Evolutionary conservation across 768 basidiomycete species (phyloP).

Genomic region (Lyophyllum atratum): DNA sequence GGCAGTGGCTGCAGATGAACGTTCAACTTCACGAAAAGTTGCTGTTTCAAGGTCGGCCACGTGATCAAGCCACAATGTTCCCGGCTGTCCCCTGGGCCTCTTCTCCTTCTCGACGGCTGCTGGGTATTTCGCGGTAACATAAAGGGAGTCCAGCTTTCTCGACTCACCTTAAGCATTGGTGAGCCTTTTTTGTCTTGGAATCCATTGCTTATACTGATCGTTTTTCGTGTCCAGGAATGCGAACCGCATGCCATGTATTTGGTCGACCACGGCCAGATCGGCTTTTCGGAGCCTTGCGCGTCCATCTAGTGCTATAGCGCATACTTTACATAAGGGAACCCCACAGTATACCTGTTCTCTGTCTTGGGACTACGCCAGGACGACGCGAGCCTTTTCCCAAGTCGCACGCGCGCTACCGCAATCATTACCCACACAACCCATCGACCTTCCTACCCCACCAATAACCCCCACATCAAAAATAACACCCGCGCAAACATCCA

Average conservation of each 20-base stretch:
- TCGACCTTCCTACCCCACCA: background rate
- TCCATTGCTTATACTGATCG: slow-evolving; percentile 6
- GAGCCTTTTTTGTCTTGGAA: background rate
- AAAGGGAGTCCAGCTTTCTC: background rate
- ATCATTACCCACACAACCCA: background rate
- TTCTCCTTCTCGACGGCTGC: background rate
- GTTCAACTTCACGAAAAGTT: background rate
- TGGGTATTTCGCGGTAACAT: no score
- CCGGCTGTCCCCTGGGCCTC: background rate
- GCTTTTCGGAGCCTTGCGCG: slow-evolving; percentile 21
- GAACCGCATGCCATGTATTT: slow-evolving; percentile 73
- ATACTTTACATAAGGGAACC: background rate
- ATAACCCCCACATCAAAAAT: background rate
- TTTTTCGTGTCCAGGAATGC: slow-evolving; percentile 48
- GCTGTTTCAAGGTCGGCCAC: background rate
- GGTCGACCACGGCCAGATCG: slow-evolving; percentile 53
- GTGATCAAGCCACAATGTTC: background rate
- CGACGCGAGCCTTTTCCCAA: slow-evolving; percentile 1
- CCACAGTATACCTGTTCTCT: background rate
- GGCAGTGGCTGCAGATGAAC: background rate
- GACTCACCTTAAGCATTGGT: slow-evolving; percentile 15
- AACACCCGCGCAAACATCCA: slow-evolving; percentile 23
- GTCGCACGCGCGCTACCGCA: background rate
- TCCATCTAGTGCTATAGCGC: background rate
- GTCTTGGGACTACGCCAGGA: background rate